Conservation (phyloP, 2,329 filamentous ascomycete species). For the Neofusicoccum cordaticola region DNA sequence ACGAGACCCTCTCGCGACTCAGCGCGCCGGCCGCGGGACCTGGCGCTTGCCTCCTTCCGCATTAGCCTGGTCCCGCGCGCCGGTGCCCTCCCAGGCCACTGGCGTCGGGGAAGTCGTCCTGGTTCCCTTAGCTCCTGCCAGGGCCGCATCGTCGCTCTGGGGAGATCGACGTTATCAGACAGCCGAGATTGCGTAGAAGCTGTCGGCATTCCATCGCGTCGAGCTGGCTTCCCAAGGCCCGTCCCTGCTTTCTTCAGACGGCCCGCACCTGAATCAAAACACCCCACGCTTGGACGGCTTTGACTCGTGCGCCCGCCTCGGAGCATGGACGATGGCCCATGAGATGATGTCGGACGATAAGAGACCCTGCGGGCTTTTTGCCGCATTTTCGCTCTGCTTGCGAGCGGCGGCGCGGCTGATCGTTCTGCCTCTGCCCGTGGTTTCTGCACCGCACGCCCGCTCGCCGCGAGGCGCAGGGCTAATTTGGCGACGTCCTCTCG, state of each 20-base stretch:
- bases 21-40: slow-evolving; percentile 19
- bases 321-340: neutral
- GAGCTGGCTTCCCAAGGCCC: neutral
- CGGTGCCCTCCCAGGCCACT: slow-evolving; percentile 23
- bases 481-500: neutral
- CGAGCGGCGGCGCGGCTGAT: neutral
- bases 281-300: slow-evolving; percentile 18
- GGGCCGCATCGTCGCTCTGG: neutral
- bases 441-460: neutral
- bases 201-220: slow-evolving; percentile 32
- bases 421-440: neutral
- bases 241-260: slow-evolving; percentile 22
- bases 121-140: slow-evolving; percentile 32
- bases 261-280: slow-evolving; percentile 24
- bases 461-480: neutral
- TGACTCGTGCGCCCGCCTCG: slow-evolving; percentile 23
- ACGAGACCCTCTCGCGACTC: slow-evolving; percentile 21
- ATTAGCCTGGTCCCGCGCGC: slow-evolving; percentile 7
- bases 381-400: neutral
- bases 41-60: slow-evolving; percentile 16
- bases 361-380: neutral
- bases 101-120: slow-evolving; percentile 37
- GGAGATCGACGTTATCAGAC: slow-evolving; percentile 35
- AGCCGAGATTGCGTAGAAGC: slow-evolving; percentile 28
- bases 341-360: slow-evolving; percentile 12